Conservation (phyloP, 2,329 filamentous ascomycete genomes). For the Clonostachys rosea region DNA sequence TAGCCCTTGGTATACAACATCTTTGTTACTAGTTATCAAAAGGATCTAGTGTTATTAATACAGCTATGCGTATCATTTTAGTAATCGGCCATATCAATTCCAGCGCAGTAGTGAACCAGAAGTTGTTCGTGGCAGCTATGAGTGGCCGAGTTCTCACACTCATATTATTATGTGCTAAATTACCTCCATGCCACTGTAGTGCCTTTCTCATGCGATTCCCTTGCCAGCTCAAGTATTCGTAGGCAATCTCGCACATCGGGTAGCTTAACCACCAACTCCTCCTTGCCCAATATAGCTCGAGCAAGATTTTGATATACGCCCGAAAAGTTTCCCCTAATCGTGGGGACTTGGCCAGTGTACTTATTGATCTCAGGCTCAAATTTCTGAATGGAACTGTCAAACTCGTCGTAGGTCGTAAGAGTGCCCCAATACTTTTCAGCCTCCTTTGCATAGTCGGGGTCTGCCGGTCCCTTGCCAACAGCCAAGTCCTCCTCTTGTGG, state of each 20-base stretch:
- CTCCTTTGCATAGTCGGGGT: constrained; percentile 62
- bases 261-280: constrained; percentile 46
- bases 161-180: too few species aligned
- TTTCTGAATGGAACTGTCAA: constrained; percentile 21
- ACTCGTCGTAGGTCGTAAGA: constrained; percentile 28
- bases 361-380: constrained; percentile 19
- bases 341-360: constrained; percentile 29
- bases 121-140: too few species aligned
- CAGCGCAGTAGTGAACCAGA: too few species aligned
- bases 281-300: constrained; percentile 38
- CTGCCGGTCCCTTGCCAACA: constrained; percentile 54
- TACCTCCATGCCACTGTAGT: constrained; percentile 18
- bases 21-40: too few species aligned
- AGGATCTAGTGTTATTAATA: too few species aligned
- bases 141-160: too few species aligned
- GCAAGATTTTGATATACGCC: constrained; percentile 38
- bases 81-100: too few species aligned
- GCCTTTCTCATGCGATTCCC: constrained; percentile 26
- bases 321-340: constrained; percentile 27
- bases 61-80: too few species aligned
- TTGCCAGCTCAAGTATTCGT: constrained; percentile 43
- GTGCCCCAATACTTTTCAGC: constrained; percentile 15
- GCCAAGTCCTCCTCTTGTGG: constrained; percentile 71
- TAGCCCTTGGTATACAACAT: too few species aligned
- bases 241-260: constrained; percentile 47